Evolutionary conservation across 805 yeast genomes (phyloP), one percentile per base, ranked within the genome.

Genomic region (Jamesozyma gamospora): DNA sequence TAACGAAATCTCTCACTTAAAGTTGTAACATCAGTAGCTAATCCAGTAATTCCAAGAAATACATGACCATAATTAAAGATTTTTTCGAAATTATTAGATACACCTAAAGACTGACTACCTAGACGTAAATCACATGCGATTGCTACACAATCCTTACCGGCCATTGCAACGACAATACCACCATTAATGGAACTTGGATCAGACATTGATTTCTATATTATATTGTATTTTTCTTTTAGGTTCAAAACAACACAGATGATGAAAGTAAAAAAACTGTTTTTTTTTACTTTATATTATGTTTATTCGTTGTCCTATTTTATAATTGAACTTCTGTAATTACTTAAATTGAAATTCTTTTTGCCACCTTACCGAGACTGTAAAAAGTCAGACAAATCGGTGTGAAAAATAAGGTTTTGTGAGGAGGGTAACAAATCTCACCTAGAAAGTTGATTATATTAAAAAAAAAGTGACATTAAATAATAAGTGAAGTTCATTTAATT

Each of bases 101-200:
- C 77, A 41, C 97, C 96, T 18, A 92, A 69, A 6, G 95, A 84
- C 63, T 92, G 98, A 60, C 79, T 77, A 17, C 99, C 99, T 46
- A 92, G 70, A 55, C 97, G 79, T 57, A 92, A 70, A 65, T 92
- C 99, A 53, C 92, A 81, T 3, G 96, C 99, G 55, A 92, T 87
- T 25, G 97, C 98, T 41, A 92, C 88, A 70, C 99, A 92, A 52
- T 87, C 96, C 59, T 94, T 88, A 54, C 99, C 99, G 19, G 81
- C 81, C 99, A 92, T 92, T 48, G 98, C 98, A 27, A 94, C 94
- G 38, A 95, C 95, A 47, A 95, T 74, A 65, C 99, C 98, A 66
- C 96, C 86, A 58, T 81, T 81, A 50, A 80, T 71, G 33, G 86
- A 77, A 60, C 84, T 77, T 56, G 87, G 87, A 64, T 81, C 87